Evolutionary conservation across 2,329 filamentous ascomycete genomes (phyloP), one percentile per base, ranked within the genome.

Genomic region (Botrytis deweyae): DNA sequence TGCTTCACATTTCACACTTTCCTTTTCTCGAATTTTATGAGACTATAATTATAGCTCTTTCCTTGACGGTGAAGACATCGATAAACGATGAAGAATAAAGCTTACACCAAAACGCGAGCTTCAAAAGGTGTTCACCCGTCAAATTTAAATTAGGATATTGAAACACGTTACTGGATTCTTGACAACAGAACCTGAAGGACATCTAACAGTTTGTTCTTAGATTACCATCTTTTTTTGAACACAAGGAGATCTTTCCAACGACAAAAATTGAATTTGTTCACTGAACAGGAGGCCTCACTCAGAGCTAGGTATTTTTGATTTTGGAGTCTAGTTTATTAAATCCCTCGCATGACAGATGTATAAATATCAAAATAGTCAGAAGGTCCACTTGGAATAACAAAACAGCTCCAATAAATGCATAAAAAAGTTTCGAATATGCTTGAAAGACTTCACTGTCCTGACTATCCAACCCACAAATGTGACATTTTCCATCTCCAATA

Each of bases 1-100:
- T 46, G 40, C 18, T 65, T 82, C 70, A 29, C 3, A 46, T 42
- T 0, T 29, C n/a, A 29, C 7, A 58, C 52, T 58, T 29, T 58
- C 14, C 7, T 6, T 58, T 4, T 9, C 3, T 33, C 52, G n/a
- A 55, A 29, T 55, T 25, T 16, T 16, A 14, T 7, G 25, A 8
- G 7, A 58, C 0, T 58, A 9, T 9, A 58, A 18, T 2, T 7
- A 18, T 29, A 18, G 7, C 7, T 29, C 6, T 58, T 9, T 1
- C n/a, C 1, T 1, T 58, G 5, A 29, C 16, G 29, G 52, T 58
- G 8, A 18, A 58, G 6, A 7, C n/a, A 29, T 33, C 52, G 0
- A 55, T 7, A 7, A 4, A 6, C 22, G 5, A 40, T 14, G 22
- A 14, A n/a, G 4, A n/a, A 9, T 18, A 16, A 40, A n/a, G 22